Percentiles rank a stretch among this genome's conserved stretches.
These are phyloP conservation scores for Fusarium drepaniforme DNA, from an alignment of 2,329 filamentous ascomycete genomes.

Conservation along the genomic window DNA sequence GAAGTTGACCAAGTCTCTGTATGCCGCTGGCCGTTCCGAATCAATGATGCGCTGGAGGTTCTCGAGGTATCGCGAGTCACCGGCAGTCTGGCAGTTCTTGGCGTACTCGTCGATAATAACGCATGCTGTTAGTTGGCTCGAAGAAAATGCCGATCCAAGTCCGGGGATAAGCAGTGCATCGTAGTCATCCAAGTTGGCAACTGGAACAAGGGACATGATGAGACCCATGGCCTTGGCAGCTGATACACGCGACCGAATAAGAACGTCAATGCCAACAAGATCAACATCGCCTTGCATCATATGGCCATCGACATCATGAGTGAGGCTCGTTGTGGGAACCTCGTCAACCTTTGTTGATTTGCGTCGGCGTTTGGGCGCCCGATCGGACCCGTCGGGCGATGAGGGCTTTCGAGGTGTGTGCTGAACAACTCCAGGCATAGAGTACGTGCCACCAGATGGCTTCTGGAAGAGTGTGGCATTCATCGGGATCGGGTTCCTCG, in stretches of 20 bases:
- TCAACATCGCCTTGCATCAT: constrained; percentile 99
- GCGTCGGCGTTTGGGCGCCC: constrained; percentile 80
- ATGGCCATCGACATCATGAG: constrained; percentile 96
- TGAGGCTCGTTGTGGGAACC: constrained; percentile 69
- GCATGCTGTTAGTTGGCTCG: constrained; percentile 85
- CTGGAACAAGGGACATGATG: constrained; percentile 83
- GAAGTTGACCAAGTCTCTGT: constrained; percentile 90
- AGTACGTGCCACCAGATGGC: constrained; percentile 89
- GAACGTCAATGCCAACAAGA: constrained; percentile 87
- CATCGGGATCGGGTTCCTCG: constrained; percentile 92
- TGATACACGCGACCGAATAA: constrained; percentile 90
- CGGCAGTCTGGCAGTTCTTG: constrained; percentile 63
- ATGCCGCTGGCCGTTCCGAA: constrained; percentile 82
- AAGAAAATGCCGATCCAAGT: constrained; percentile 81
- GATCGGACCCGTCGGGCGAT: constrained; percentile 67
- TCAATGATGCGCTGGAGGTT: constrained; percentile 83
- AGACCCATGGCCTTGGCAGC: constrained; percentile 89
- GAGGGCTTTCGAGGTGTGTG: constrained; percentile 60
- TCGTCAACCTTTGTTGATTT: constrained; percentile 89
- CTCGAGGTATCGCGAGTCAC: constrained; percentile 67
- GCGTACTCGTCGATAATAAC: constrained; percentile 93
- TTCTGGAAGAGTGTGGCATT: constrained; percentile 90
- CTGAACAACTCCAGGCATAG: constrained; percentile 61
- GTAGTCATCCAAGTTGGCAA: constrained; percentile 70
- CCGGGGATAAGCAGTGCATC: constrained; percentile 74